A percentile compares a stretch with the other conserved stretches of the same genome.
Conservation (phyloP, 345 rosid genomes). For the Mallotus nudiflorus region DNA sequence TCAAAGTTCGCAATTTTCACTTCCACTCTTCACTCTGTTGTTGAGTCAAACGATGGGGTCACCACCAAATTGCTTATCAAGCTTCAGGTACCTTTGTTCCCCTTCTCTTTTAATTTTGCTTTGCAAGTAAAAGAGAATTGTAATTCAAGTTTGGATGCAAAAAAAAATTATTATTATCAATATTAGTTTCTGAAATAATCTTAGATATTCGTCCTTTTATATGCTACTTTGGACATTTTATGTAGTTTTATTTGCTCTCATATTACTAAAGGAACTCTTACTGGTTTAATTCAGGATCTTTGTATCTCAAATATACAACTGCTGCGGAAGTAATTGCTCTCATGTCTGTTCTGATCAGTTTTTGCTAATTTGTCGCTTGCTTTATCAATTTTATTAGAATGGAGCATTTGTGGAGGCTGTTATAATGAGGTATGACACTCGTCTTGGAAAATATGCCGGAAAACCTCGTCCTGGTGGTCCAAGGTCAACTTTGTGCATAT, state of each 20-base stretch:
- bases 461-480: constrained; percentile 85
- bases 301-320: neutral
- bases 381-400: constrained; percentile 42
- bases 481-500: constrained; percentile 82
- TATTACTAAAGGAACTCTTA: neutral
- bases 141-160: too few species aligned
- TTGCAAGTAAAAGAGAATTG: too few species aligned
- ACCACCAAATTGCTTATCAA: constrained; percentile 80
- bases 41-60: constrained; percentile 75
- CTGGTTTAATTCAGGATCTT: neutral
- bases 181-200: neutral
- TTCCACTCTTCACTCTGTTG: constrained; percentile 65
- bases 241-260: neutral
- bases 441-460: constrained; percentile 82
- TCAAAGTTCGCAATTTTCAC: constrained; percentile 79
- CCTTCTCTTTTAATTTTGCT: neutral
- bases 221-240: neutral
- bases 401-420: constrained; percentile 93
- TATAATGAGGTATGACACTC: constrained; percentile 84
- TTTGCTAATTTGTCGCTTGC: constrained; percentile 3
- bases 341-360: neutral
- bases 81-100: constrained; percentile 62
- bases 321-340: neutral
- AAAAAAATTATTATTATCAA: neutral
- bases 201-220: neutral